Percentiles rank a stretch among this genome's conserved stretches.
Evolutionary conservation across 1,284 basidiomycete species (phyloP).

Genomic region (Leccinum pachyderme): DNA sequence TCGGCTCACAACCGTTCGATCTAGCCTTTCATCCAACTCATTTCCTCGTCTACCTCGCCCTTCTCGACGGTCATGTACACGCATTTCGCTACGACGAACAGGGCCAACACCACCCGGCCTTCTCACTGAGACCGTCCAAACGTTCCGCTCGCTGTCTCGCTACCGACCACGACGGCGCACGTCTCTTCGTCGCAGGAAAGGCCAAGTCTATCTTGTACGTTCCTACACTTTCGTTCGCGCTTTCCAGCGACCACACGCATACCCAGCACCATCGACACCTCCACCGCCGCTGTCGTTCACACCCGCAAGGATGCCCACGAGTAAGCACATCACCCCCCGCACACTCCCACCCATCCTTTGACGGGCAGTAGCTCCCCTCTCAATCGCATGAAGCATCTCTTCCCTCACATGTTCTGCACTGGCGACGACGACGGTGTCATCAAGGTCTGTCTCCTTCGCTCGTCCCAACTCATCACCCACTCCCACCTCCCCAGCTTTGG

Average conservation of each 20-base stretch:
- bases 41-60: slow-evolving; percentile 70
- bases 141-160: slow-evolving; percentile 76
- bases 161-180: slow-evolving; percentile 60
- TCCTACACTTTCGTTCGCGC: slow-evolving; percentile 3
- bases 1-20: slow-evolving; percentile 85
- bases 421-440: slow-evolving; percentile 95
- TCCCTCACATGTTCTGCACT: slow-evolving; percentile 71
- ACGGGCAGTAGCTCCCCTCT: slow-evolving; percentile 69
- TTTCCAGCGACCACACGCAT: slow-evolving; percentile 3
- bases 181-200: slow-evolving; percentile 82
- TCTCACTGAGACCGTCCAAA: slow-evolving; percentile 64
- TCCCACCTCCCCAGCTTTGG: slow-evolving; percentile 65
- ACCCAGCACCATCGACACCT: slow-evolving; percentile 65
- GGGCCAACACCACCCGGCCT: slow-evolving; percentile 51
- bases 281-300: slow-evolving; percentile 62
- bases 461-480: background rate
- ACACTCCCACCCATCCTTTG: slow-evolving; percentile 25
- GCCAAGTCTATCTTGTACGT: slow-evolving; percentile 77
- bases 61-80: slow-evolving; percentile 83
- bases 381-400: slow-evolving; percentile 74
- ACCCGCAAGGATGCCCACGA: slow-evolving; percentile 73
- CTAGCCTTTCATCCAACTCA: slow-evolving; percentile 79
- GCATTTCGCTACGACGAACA: slow-evolving; percentile 74
- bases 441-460: slow-evolving; percentile 54
- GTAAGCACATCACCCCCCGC: slow-evolving; percentile 47